Evolutionary conservation across 768 basidiomycete species (phyloP).

Genomic region (Hemileccinum rubropunctum): DNA sequence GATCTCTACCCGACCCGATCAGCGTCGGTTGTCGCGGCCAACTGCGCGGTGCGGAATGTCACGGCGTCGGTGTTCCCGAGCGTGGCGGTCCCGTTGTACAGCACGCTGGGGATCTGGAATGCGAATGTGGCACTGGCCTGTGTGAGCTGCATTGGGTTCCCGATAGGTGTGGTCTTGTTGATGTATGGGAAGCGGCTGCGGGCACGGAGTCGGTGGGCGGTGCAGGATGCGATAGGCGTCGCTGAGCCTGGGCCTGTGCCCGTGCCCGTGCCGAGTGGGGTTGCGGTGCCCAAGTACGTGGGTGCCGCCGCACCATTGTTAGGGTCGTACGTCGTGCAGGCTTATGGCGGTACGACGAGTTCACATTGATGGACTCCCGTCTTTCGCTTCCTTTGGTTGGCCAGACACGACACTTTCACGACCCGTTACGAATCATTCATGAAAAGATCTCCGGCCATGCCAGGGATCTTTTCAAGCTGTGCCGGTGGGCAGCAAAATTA

Average conservation of each 20-base stretch:
- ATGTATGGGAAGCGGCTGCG: conserved; percentile 21
- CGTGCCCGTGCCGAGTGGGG: background rate
- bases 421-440: background rate
- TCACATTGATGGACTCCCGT: background rate
- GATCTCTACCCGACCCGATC: conserved; percentile 28
- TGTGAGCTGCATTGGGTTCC: conserved; percentile 25
- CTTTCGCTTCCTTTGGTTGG: background rate
- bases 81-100: conserved; percentile 24
- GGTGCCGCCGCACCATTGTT: conserved; percentile 14
- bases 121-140: conserved; percentile 20
- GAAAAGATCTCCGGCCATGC: no score
- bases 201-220: conserved; percentile 25
- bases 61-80: conserved; percentile 23
- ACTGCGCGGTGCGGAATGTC: conserved; percentile 23
- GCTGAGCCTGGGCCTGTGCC: background rate
- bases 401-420: background rate
- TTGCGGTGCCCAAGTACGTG: background rate
- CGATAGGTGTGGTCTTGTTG: conserved; percentile 17
- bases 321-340: conserved; percentile 3
- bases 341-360: conserved; percentile 17
- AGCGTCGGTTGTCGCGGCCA: conserved; percentile 27
- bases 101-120: conserved; percentile 13
- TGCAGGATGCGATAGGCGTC: conserved; percentile 11
- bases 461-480: no score
- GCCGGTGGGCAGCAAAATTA: no score